A percentile compares a stretch with the other conserved stretches of the same genome.
phyloP scores from a whole-genome alignment of 306 rosid genomes.

The Corylus heterophylla region DNA sequence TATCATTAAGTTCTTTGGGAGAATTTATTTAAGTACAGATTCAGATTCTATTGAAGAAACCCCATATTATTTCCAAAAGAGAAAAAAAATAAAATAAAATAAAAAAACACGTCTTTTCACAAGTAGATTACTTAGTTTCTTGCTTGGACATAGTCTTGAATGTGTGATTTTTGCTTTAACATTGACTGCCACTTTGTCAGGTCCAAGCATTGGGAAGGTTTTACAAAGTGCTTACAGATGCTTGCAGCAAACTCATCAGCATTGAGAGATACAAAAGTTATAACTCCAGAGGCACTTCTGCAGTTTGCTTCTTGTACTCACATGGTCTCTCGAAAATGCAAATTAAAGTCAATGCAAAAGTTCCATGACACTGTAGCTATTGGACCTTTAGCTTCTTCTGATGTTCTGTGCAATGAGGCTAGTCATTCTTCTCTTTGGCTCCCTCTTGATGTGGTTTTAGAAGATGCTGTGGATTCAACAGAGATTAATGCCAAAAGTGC shows the following conservation, averaged over 20 bases:
- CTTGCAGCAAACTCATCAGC: conserved; percentile 69
- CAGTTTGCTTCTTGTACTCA: conserved; percentile 54
- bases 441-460: conserved; percentile 87
- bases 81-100: not conserved
- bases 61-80: not conserved
- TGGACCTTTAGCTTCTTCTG: conserved; percentile 72
- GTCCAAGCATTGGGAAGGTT: conserved; percentile 71
- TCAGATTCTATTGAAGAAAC: not conserved
- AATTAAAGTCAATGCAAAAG: conserved; percentile 64
- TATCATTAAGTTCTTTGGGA: not conserved
- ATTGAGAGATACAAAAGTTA: conserved; percentile 59
- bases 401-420: conserved; percentile 65
- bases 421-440: conserved; percentile 84
- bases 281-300: conserved; percentile 60
- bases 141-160: not conserved
- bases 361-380: conserved; percentile 64
- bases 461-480: conserved; percentile 97
- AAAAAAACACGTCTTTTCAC: too few species aligned
- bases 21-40: not conserved
- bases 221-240: conserved; percentile 58
- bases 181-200: conserved; percentile 47
- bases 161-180: conserved; percentile 1
- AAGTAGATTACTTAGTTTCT: too few species aligned
- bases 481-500: conserved; percentile 84
- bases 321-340: conserved; percentile 51